Evolutionary conservation across 352 stramenopile species (phyloP), one percentile per base, ranked within the genome.

Genomic region (Thalassiosira sp.): DNA sequence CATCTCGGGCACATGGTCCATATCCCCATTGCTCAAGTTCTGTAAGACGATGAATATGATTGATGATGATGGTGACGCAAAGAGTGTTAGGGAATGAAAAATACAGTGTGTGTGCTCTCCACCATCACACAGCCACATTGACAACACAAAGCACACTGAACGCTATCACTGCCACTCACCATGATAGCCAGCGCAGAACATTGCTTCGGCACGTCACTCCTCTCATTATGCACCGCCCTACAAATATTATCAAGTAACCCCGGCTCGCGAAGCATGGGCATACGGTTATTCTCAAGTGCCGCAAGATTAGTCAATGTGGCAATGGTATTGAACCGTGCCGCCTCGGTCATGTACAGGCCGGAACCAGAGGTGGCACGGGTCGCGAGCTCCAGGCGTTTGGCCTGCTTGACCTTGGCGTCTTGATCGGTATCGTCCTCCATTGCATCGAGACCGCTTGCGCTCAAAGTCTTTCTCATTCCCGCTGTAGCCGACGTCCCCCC

Each of bases 171-270:
- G n/a, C 20, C 5, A 48, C 60, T 70, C 43, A 70, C 60, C 80
- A 87, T 87, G 33, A 87, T 70, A 2, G 80, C 80, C 58, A 87
- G 60, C 2, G 80, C 75, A 0, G 60, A 70, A 56, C 80, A 87
- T 60, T 87, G 80, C 52, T 82, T 76, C 5, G 80, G 75, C n/a
- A 87, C 80, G 49, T 84, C 75, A 37, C 58, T 73, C 6, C 69
- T 43, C 60, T 87, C 76, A 45, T 84, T 84, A 42, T 82, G 70
- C 8, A 85, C 80, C 0, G 73, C 70, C 28, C 76, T 20, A 37
- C 75, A 82, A 11, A 87, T 68, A 58, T 79, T 82, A 45, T 87
- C 80, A n/a, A 87, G 33, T n/a, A 87, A 59, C n/a, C 65, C 70
- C 11, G 66, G 65, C 43, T 77, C 63, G 11, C 35, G 25, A 5